phyloP scores from a whole-genome alignment of 1,139 yeast genomes.

The Taphrina wiesneri region DNA sequence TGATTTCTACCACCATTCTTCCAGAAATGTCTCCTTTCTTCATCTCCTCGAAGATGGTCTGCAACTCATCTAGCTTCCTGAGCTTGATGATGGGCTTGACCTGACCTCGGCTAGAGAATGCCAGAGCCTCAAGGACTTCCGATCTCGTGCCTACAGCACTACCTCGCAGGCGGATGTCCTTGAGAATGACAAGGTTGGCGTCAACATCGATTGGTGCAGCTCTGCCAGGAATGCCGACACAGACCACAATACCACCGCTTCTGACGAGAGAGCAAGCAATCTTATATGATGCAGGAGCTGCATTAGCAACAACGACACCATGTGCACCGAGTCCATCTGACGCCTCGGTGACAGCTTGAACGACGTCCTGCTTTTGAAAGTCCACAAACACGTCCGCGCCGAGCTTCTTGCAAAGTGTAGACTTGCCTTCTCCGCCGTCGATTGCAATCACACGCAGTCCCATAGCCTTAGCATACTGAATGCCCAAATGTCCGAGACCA shows the following conservation, averaged over 20 bases:
- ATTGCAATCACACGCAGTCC: constrained; percentile 75
- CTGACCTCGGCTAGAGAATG: constrained; percentile 66
- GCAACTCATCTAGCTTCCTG: constrained; percentile 64
- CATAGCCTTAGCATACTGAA: constrained; percentile 81
- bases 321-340: constrained; percentile 27
- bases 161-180: constrained; percentile 65
- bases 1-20: constrained; percentile 45
- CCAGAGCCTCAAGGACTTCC: constrained; percentile 75
- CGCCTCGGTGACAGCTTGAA: constrained; percentile 20
- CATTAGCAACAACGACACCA: constrained; percentile 29
- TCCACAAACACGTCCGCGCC: constrained; percentile 67
- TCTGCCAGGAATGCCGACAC: constrained; percentile 34
- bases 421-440: constrained; percentile 60
- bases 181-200: constrained; percentile 55
- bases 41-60: constrained; percentile 64
- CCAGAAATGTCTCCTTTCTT: constrained; percentile 71
- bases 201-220: constrained; percentile 26
- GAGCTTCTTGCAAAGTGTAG: constrained; percentile 16
- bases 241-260: constrained; percentile 33
- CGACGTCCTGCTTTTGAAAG: constrained; percentile 48
- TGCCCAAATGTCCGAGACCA: constrained; percentile 78
- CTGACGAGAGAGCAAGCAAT: constrained; percentile 20
- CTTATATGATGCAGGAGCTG: constrained; percentile 27
- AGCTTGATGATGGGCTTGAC: constrained; percentile 67
- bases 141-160: constrained; percentile 81